phyloP scores from a whole-genome alignment of 140 eudicot genomes.

The Stevia rebaudiana region DNA sequence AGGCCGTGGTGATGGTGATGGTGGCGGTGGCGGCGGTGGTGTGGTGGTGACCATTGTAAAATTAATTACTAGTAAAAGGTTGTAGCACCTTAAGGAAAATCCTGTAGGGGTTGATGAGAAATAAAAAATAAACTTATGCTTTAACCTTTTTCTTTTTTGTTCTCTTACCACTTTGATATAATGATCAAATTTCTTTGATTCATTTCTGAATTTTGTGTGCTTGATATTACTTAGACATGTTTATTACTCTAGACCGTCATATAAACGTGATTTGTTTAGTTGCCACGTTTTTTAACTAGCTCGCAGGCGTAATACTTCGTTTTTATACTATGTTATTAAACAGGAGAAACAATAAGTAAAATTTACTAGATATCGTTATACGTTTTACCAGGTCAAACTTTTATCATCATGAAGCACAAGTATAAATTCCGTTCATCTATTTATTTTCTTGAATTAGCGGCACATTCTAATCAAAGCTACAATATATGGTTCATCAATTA shows the following conservation, averaged over 20 bases:
- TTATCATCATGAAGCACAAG: no score
- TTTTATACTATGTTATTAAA: no score
- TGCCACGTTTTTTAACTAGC: no score
- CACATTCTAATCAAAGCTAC: no score
- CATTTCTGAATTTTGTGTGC: neutral
- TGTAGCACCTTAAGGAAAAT: constrained; percentile 22
- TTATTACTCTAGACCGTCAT: constrained; percentile 7
- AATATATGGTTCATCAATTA: neutral
- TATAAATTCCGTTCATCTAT: no score
- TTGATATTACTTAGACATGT: neutral
- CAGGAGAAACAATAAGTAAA: no score
- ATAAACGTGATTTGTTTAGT: neutral
- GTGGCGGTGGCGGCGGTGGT: neutral
- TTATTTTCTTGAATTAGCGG: no score
- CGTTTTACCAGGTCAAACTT: no score
- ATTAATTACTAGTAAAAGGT: constrained; percentile 16
- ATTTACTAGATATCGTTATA: no score
- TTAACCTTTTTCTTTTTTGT: constrained; percentile 13
- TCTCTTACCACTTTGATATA: constrained; percentile 23
- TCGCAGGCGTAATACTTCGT: no score
- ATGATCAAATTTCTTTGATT: constrained; percentile 16
- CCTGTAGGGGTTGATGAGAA: constrained; percentile 23
- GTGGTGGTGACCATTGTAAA: constrained; percentile 22
- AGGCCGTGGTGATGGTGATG: neutral
- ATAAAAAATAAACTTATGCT: constrained; percentile 1